These are phyloP conservation scores for Aegle marmelos DNA, from an alignment of 345 rosid genomes.

Conservation along the genomic window DNA sequence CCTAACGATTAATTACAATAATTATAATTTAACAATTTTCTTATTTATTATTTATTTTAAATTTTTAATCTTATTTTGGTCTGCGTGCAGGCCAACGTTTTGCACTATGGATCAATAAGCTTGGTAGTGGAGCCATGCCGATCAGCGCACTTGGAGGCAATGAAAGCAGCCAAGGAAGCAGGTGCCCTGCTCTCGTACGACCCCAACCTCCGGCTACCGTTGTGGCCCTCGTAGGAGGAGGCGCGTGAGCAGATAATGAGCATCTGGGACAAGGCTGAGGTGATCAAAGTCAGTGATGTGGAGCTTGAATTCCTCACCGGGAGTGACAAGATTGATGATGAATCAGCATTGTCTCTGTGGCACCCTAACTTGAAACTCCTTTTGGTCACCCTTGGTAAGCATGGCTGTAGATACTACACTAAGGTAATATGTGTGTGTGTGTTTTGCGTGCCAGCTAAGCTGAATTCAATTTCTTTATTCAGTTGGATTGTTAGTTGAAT, in stretches of 20 bases:
- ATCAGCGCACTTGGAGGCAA: slow-evolving; percentile 89
- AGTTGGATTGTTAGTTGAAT: not conserved
- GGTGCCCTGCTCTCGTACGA: slow-evolving; percentile 95
- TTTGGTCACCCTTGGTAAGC: slow-evolving; percentile 86
- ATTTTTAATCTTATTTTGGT: not conserved
- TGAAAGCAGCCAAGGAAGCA: slow-evolving; percentile 83
- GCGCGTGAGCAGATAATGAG: slow-evolving; percentile 84
- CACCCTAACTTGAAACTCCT: slow-evolving; percentile 79
- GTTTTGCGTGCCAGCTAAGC: too few species aligned
- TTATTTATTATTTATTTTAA: too few species aligned
- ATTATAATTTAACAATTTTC: too few species aligned
- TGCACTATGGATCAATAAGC: slow-evolving; percentile 97
- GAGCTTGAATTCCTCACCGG: slow-evolving; percentile 97
- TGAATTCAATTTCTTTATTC: too few species aligned
- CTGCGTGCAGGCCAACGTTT: slow-evolving; percentile 60
- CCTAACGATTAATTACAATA: too few species aligned
- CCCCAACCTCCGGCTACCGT: slow-evolving; percentile 87
- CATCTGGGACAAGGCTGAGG: slow-evolving; percentile 97
- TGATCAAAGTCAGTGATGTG: slow-evolving; percentile 89
- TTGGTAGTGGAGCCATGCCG: slow-evolving; percentile 98
- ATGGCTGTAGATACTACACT: slow-evolving; percentile 93
- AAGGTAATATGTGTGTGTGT: too few species aligned
- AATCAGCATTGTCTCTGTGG: slow-evolving; percentile 81
- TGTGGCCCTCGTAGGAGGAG: slow-evolving; percentile 89
- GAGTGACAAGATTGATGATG: slow-evolving; percentile 70